Evolutionary conservation across 1,284 basidiomycete species (phyloP).

Genomic region (Inonotus obliquus): DNA sequence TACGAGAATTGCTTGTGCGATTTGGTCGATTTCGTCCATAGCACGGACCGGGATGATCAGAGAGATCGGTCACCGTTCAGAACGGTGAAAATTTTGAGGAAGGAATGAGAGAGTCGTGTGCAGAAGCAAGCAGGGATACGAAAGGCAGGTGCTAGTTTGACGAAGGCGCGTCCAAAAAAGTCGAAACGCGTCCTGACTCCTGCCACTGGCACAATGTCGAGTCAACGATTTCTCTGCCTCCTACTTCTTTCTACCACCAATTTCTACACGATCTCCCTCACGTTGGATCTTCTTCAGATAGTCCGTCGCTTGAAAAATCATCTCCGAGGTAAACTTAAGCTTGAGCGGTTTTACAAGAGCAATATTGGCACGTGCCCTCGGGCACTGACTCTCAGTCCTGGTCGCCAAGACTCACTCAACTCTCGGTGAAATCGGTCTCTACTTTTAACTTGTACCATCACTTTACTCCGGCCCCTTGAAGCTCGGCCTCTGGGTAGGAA

Average conservation of each 20-base stretch:
- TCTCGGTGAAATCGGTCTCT: not conserved
- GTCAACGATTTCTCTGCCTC: not conserved
- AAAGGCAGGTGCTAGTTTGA: conserved; percentile 2
- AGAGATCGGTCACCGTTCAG: not conserved
- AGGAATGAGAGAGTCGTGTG: conserved; percentile 1
- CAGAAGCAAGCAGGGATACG: conserved; percentile 1
- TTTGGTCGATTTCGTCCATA: conserved; percentile 60
- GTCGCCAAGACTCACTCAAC: not conserved
- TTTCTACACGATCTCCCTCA: too few relatives aligned
- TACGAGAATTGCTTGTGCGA: conserved; percentile 79
- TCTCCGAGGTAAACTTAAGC: not conserved
- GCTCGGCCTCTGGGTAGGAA: not conserved
- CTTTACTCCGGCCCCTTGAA: not conserved
- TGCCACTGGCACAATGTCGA: not conserved
- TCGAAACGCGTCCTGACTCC: conserved; percentile 3
- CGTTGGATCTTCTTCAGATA: not conserved
- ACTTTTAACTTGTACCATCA: not conserved
- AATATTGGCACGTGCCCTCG: not conserved
- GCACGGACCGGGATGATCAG: not conserved
- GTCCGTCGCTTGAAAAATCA: not conserved
- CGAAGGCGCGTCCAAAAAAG: conserved; percentile 1
- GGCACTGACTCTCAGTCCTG: not conserved
- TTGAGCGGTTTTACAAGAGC: not conserved
- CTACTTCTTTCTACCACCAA: not conserved
- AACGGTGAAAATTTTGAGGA: not conserved